Conservation (phyloP, 2,329 filamentous ascomycete genomes). For the Chaetomium olivaceum region DNA sequence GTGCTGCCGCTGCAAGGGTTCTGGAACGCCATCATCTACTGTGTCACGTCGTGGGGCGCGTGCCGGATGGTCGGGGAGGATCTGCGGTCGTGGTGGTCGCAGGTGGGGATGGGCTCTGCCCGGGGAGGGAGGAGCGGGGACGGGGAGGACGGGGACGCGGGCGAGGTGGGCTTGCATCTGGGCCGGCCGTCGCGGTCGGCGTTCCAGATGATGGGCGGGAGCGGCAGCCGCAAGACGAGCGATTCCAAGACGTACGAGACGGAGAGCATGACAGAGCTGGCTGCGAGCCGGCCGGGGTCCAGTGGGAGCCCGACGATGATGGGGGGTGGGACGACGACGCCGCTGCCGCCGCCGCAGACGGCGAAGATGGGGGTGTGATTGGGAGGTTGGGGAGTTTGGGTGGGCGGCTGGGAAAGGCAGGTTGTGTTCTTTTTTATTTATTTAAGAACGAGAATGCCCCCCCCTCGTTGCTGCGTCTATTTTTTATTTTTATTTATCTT, state of each 20-base stretch:
- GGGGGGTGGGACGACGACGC: not conserved
- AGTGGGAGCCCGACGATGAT: constrained; percentile 30
- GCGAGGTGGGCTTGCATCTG: constrained; percentile 2
- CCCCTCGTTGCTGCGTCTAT: too few species aligned
- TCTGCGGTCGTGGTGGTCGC: constrained; percentile 30
- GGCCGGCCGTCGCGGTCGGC: constrained; percentile 15
- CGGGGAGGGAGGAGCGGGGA: constrained; percentile 6
- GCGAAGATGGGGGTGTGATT: constrained; percentile 9
- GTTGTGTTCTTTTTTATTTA: not conserved
- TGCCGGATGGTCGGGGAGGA: constrained; percentile 53
- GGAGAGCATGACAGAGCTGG: constrained; percentile 55
- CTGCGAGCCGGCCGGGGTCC: constrained; percentile 40
- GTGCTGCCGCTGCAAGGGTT: constrained; percentile 81
- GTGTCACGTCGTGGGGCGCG: constrained; percentile 66
- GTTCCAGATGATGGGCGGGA: constrained; percentile 39
- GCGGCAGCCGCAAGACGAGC: constrained; percentile 29
- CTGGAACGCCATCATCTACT: constrained; percentile 81
- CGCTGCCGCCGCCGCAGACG: not conserved
- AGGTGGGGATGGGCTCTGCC: constrained; percentile 7
- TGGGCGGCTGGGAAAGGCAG: too few species aligned
- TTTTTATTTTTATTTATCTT: not conserved
- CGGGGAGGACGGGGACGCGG: constrained; percentile 9
- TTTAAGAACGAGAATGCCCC: too few species aligned
- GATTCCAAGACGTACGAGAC: constrained; percentile 45
- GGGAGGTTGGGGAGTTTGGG: not conserved